phyloP scores from a whole-genome alignment of 164 flowering plant genomes.

The Sedum album region DNA sequence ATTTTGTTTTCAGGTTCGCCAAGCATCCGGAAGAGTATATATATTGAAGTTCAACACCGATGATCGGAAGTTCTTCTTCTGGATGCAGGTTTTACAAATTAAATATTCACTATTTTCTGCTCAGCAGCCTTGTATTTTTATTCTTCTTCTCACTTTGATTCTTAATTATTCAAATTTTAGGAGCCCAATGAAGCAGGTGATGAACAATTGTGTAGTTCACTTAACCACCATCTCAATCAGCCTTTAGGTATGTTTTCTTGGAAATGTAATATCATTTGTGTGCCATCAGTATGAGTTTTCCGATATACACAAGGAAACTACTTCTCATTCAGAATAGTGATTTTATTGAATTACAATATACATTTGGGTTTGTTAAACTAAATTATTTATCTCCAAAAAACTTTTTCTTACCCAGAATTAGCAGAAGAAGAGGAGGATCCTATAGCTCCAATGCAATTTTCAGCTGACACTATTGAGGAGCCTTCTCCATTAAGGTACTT shows the following conservation, averaged over 20 bases:
- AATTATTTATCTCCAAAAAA: background rate
- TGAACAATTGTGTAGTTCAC: slow-evolving; percentile 49
- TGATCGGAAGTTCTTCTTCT: slow-evolving; percentile 77
- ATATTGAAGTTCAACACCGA: slow-evolving; percentile 83
- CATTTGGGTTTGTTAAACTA: background rate
- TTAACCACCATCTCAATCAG: slow-evolving; percentile 62
- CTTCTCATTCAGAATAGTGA: background rate
- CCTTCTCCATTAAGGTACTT: slow-evolving; percentile 76
- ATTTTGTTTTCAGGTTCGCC: slow-evolving; percentile 46
- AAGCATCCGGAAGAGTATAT: slow-evolving; percentile 86
- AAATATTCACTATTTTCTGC: background rate
- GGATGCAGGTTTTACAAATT: slow-evolving; percentile 74
- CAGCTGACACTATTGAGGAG: slow-evolving; percentile 65
- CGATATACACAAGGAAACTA: background rate
- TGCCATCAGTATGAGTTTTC: background rate
- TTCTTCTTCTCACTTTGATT: slow-evolving; percentile 11
- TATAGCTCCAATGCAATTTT: slow-evolving; percentile 41
- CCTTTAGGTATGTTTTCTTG: slow-evolving; percentile 48
- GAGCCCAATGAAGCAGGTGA: slow-evolving; percentile 75
- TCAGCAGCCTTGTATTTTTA: background rate
- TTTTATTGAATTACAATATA: background rate
- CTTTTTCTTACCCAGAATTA: slow-evolving; percentile 29
- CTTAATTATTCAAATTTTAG: slow-evolving; percentile 32
- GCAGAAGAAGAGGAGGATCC: slow-evolving; percentile 55
- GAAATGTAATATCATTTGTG: background rate